These are phyloP conservation scores for Spencermartinsiella europaea DNA, from an alignment of 805 yeast genomes.

Conservation along the genomic window DNA sequence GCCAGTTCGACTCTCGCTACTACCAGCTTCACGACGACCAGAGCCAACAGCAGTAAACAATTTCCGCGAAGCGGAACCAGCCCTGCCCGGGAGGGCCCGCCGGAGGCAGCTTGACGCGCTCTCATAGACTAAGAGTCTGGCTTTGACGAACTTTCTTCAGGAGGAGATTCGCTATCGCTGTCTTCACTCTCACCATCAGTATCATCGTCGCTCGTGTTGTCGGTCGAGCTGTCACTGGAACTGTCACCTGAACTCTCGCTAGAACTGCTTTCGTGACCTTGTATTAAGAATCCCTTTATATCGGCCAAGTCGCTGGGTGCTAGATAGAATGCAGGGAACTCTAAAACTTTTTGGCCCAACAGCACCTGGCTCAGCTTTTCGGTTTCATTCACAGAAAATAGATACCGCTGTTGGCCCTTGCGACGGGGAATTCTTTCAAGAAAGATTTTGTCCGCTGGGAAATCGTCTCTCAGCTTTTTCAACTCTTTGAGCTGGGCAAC, in stretches of 20 bases:
- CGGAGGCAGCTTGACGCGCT: background rate
- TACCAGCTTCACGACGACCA: too few species aligned
- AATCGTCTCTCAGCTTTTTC: background rate
- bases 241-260: slow-evolving; percentile 14
- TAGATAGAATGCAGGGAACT: slow-evolving; percentile 61
- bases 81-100: background rate
- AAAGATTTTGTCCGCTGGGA: background rate
- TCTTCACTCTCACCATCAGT: slow-evolving; percentile 1
- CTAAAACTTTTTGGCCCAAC: slow-evolving; percentile 59
- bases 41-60: too few species aligned
- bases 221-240: slow-evolving; percentile 13
- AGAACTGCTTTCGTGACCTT: slow-evolving; percentile 9
- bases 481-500: slow-evolving; percentile 14
- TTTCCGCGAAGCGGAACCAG: too few species aligned
- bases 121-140: background rate
- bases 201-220: slow-evolving; percentile 9
- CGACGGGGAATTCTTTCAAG: slow-evolving; percentile 8
- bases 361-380: slow-evolving; percentile 44
- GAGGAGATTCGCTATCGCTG: background rate
- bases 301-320: background rate
- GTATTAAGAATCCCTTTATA: background rate
- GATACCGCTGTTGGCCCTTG: slow-evolving; percentile 11
- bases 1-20: too few species aligned
- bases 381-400: slow-evolving; percentile 14
- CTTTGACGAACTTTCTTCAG: background rate